Evolutionary conservation across 768 basidiomycete species (phyloP).

Genomic region (Kwoniella dendrophila): DNA sequence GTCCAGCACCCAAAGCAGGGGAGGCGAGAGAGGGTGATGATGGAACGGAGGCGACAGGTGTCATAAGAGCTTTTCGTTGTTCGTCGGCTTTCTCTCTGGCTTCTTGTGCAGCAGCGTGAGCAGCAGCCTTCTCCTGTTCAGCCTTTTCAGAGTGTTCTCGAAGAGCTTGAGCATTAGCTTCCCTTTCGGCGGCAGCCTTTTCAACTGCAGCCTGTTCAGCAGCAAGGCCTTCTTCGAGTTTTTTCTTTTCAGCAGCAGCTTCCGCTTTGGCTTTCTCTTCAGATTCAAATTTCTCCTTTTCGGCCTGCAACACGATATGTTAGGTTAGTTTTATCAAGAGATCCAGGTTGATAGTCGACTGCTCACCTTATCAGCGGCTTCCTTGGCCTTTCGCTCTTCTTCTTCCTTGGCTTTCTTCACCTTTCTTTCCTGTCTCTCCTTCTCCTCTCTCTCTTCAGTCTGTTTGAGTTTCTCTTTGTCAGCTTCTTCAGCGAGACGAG

Average conservation of each 20-base stretch:
- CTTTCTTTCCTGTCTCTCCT: slow-evolving; percentile 56
- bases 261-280: slow-evolving; percentile 39
- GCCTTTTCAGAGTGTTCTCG: slow-evolving; percentile 29
- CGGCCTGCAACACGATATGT: slow-evolving; percentile 59
- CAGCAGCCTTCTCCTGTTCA: slow-evolving; percentile 35
- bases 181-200: slow-evolving; percentile 36
- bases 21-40: slow-evolving; percentile 47
- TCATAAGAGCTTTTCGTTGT: slow-evolving; percentile 30
- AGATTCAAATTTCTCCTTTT: slow-evolving; percentile 33
- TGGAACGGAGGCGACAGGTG: slow-evolving; percentile 35
- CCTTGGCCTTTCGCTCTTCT: slow-evolving; percentile 52
- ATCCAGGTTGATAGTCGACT: slow-evolving; percentile 58
- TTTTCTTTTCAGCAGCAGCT: slow-evolving; percentile 37
- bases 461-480: slow-evolving; percentile 38
- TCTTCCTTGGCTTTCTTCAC: slow-evolving; percentile 55
- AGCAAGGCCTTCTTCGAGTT: slow-evolving; percentile 31
- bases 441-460: slow-evolving; percentile 49
- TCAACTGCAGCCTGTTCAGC: slow-evolving; percentile 33
- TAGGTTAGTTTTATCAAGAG: slow-evolving; percentile 34
- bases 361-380: slow-evolving; percentile 64
- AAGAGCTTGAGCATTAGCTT: slow-evolving; percentile 27
- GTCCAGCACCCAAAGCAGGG: slow-evolving; percentile 40
- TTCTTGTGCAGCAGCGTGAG: slow-evolving; percentile 36
- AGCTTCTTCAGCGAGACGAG: slow-evolving; percentile 42
- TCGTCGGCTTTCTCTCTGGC: slow-evolving; percentile 35